Conservation (phyloP, 768 basidiomycete species). For the Tricholoma flavovirens region DNA sequence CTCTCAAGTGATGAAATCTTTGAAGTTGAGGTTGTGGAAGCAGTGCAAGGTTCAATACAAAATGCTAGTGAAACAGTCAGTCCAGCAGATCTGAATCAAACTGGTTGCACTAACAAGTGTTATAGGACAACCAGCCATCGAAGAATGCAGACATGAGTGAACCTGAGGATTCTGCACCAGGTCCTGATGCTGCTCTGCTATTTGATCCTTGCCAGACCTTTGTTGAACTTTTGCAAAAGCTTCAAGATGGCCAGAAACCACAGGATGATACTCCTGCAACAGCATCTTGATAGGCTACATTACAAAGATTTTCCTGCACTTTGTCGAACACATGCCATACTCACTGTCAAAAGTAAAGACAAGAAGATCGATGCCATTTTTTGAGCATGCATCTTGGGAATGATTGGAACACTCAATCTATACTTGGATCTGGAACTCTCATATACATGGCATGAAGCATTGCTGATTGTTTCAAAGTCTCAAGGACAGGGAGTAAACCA, state of each 20-base stretch:
- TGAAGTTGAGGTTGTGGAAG: not conserved
- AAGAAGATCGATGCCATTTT: too few relatives aligned
- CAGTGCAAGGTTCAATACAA: not conserved
- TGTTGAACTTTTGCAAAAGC: not conserved
- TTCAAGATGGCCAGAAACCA: too few relatives aligned
- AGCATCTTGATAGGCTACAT: not conserved
- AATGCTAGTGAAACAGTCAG: not conserved
- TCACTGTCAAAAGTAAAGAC: not conserved
- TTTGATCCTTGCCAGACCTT: not conserved
- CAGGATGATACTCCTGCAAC: not conserved
- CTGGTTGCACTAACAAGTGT: not conserved
- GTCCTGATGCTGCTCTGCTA: not conserved
- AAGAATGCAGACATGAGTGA: not conserved
- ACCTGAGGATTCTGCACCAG: not conserved
- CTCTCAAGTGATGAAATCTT: not conserved
- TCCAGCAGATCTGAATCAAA: not conserved
- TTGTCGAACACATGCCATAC: not conserved
- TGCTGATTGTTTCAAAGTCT: too few relatives aligned
- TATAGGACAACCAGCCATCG: not conserved
- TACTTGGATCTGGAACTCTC: not conserved
- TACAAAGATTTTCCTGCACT: too few relatives aligned
- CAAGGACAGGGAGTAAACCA: too few relatives aligned
- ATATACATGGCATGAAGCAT: too few relatives aligned
- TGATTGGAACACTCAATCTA: not conserved
- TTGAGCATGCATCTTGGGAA: not conserved